Conservation (phyloP, 768 basidiomycete genomes). For the Pleurotus sapidus region DNA sequence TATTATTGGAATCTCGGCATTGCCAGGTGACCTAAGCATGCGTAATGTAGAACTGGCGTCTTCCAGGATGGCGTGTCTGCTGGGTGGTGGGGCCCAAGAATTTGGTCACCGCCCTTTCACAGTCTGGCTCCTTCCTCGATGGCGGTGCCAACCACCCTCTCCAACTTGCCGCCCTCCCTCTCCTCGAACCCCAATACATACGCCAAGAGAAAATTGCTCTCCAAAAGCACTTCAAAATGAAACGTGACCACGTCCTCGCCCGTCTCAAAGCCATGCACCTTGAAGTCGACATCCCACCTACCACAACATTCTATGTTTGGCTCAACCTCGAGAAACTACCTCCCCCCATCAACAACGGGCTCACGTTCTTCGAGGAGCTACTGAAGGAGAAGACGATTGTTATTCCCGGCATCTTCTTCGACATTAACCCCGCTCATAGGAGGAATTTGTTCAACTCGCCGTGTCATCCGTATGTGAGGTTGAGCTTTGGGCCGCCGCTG, state of each 20-base stretch:
- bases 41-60: slow-evolving; percentile 79
- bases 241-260: slow-evolving; percentile 85
- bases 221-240: slow-evolving; percentile 87
- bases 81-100: slow-evolving; percentile 94
- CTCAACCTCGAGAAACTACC: slow-evolving; percentile 80
- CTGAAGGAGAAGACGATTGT: slow-evolving; percentile 90
- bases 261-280: slow-evolving; percentile 79
- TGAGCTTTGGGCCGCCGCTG: slow-evolving; percentile 84
- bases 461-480: slow-evolving; percentile 85
- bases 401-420: slow-evolving; percentile 90
- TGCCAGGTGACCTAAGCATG: background rate
- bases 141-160: slow-evolving; percentile 93
- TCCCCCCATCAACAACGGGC: slow-evolving; percentile 81
- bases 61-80: slow-evolving; percentile 93
- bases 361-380: slow-evolving; percentile 95
- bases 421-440: slow-evolving; percentile 78
- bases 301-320: slow-evolving; percentile 94
- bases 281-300: slow-evolving; percentile 72
- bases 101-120: slow-evolving; percentile 85
- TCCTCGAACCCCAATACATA: slow-evolving; percentile 73
- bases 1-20: background rate
- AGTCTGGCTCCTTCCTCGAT: slow-evolving; percentile 91
- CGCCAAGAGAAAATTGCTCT: slow-evolving; percentile 75
- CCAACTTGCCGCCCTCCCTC: slow-evolving; percentile 84
- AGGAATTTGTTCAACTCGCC: slow-evolving; percentile 89